A percentile compares a stretch with the other conserved stretches of the same genome.
phyloP scores from a whole-genome alignment of 2,329 filamentous ascomycete genomes.

The Colletotrichum caudatum region DNA sequence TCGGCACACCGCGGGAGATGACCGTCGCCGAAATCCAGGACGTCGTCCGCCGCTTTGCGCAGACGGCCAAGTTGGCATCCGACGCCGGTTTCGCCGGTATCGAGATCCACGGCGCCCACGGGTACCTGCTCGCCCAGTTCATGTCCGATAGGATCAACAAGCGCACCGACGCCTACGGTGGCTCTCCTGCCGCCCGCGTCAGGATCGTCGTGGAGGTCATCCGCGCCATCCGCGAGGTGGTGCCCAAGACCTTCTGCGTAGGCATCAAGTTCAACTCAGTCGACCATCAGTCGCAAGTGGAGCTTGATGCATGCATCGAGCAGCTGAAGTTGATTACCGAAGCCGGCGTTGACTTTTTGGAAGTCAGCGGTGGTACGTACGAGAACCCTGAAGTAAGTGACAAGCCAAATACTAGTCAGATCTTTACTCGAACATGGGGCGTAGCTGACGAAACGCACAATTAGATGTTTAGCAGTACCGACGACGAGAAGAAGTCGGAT shows the following conservation, averaged over 20 bases:
- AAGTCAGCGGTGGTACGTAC: conserved; percentile 74
- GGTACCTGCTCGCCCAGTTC: conserved; percentile 70
- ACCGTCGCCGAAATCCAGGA: conserved; percentile 63
- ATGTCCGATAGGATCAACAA: conserved; percentile 62
- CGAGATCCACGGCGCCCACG: conserved; percentile 64
- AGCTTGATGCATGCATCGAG: conserved; percentile 65
- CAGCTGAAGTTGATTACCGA: conserved; percentile 65
- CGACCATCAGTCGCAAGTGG: conserved; percentile 63
- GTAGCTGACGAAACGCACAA: conserved; percentile 30
- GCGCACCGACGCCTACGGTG: conserved; percentile 68
- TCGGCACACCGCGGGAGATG: conserved; percentile 70
- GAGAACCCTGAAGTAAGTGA: conserved; percentile 61
- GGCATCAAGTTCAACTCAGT: conserved; percentile 69
- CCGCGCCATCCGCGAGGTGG: conserved; percentile 54
- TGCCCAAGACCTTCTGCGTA: conserved; percentile 59
- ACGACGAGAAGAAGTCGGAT: conserved; percentile 49
- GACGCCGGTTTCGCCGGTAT: conserved; percentile 61
- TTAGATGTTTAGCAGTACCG: conserved; percentile 25
- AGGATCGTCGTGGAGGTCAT: conserved; percentile 65
- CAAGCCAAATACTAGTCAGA: not conserved
- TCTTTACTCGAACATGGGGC: conserved; percentile 49
- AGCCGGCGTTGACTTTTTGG: conserved; percentile 73
- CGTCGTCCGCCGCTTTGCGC: conserved; percentile 64
- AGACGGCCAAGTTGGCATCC: conserved; percentile 61
- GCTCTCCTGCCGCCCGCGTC: conserved; percentile 60